Conservation (phyloP, 2,329 filamentous ascomycete species). For the Aureobasidium sp. region DNA sequence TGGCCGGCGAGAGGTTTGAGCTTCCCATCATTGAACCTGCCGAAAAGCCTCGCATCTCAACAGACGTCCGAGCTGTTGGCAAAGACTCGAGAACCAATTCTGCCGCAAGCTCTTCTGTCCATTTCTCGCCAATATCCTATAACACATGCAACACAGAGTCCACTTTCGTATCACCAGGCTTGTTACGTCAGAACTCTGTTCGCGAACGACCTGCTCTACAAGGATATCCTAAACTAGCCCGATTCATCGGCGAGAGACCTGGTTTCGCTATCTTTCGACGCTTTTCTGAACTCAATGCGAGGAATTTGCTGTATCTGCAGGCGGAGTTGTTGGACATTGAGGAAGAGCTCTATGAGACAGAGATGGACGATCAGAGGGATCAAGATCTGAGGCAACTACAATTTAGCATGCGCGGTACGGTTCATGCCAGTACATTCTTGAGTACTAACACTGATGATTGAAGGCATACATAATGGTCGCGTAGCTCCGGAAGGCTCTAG, state of each 20-base stretch:
- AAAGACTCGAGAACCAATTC: slow-evolving; percentile 3
- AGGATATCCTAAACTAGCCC: slow-evolving; percentile 22
- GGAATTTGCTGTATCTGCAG: slow-evolving; percentile 24
- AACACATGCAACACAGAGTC: slow-evolving; percentile 5
- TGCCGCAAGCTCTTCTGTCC: not conserved
- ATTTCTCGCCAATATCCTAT: slow-evolving; percentile 6
- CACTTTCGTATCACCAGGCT: slow-evolving; percentile 16
- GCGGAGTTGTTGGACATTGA: slow-evolving; percentile 23
- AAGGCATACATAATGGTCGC: not conserved
- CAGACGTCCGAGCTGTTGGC: not conserved
- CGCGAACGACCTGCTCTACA: slow-evolving; percentile 17
- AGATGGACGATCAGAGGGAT: slow-evolving; percentile 14
- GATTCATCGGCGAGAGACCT: slow-evolving; percentile 18
- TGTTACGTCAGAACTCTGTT: slow-evolving; percentile 17
- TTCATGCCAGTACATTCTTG: not conserved
- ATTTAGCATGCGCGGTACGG: slow-evolving; percentile 16
- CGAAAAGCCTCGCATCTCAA: slow-evolving; percentile 1
- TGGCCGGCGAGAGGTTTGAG: slow-evolving; percentile 1
- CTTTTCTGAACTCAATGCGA: slow-evolving; percentile 22
- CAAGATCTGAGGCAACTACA: slow-evolving; percentile 19
- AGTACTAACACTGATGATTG: not conserved
- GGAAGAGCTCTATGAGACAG: slow-evolving; percentile 21
- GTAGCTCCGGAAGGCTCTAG: not conserved
- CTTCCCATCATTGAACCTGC: slow-evolving; percentile 1
- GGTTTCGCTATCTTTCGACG: slow-evolving; percentile 23